A percentile compares a stretch with the other conserved stretches of the same genome.
Evolutionary conservation across 371 early-diverging fungal species (phyloP).

Genomic region (Mucor velutinosus): DNA sequence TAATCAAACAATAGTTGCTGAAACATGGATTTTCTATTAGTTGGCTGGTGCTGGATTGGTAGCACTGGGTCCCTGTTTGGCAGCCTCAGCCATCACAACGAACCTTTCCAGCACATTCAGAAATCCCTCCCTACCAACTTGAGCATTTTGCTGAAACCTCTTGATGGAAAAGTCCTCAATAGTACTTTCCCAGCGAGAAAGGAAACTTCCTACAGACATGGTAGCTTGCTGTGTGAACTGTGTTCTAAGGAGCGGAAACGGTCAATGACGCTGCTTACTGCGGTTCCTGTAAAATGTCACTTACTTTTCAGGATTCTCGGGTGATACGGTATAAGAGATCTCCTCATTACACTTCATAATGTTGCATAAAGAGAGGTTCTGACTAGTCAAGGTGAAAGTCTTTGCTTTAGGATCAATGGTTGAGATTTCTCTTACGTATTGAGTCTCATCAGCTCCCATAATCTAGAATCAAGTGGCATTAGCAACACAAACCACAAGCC

Average conservation of each 20-base stretch:
- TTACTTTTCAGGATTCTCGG: conserved; percentile 46
- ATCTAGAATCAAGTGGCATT: conserved; percentile 34
- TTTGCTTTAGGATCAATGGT: conserved; percentile 79
- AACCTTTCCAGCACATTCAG: conserved; percentile 69
- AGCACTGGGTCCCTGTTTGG: conserved; percentile 5
- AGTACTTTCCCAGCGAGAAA: conserved; percentile 74
- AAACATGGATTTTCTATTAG: background rate
- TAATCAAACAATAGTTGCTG: background rate
- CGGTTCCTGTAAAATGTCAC: background rate
- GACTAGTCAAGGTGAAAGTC: conserved; percentile 71
- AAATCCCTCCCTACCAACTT: conserved; percentile 73
- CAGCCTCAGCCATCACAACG: conserved; percentile 46
- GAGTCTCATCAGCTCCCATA: conserved; percentile 64
- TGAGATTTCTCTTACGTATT: conserved; percentile 87
- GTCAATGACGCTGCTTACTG: background rate
- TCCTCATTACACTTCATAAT: conserved; percentile 85
- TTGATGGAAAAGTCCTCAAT: conserved; percentile 88
- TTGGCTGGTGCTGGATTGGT: background rate
- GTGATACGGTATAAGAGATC: conserved; percentile 72
- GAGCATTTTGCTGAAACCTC: conserved; percentile 89
- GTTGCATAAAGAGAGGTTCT: conserved; percentile 75
- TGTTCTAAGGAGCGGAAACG: conserved; percentile 42
- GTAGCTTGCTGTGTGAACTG: conserved; percentile 81
- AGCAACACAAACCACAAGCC: background rate
- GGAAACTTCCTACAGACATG: conserved; percentile 76